Base-by-base conservation (phyloP, 2,329 filamentous ascomycete genomes). In the Colletotrichum incanum region DNA sequence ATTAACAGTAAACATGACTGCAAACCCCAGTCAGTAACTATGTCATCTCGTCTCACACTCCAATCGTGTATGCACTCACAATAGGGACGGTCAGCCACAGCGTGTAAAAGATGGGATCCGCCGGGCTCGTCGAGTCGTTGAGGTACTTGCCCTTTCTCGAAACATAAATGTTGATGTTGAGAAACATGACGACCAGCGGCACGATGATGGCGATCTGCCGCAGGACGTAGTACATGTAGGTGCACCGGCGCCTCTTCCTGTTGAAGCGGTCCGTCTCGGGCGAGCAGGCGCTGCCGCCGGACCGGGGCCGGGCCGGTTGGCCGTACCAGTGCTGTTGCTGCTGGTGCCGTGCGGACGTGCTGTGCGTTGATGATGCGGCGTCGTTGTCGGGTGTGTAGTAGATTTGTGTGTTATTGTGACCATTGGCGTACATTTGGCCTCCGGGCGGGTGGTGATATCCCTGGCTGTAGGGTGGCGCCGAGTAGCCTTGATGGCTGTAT, bases 191-290 rank as follows among this genome's bases (percentile, higher is more conserved):
- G 55, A 74, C 67, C 12, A 74, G 18, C 2, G 73, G 72, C 54
- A 74, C 56, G 65, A 74, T 59, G 28, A 93, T 83, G 58, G 90
- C 86, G 31, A 71, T 43, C 66, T 80, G 77, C 18, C 77, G 74
- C 63, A 85, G 74, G 54, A 82, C 79, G 67, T 74, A 77, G 75
- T 84, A 85, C 26, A 76, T 76, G 37, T 80, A 78, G 9, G 78
- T 73, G 74, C 78, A 80, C 74, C 84, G 84, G 47, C 73, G 50
- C 45, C 72, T 62, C 60, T 74, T 74, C 50, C 66, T 50, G 64
- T 66, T 65, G 59, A 66, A 64, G 34, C 60, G 67, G 54, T 74
- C 72, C 18, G 59, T n/a, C 59, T 49, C 65, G 54, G 69, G 58
- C 20, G 69, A 71, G 63, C 47, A 61, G 18, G 34, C 41, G 43